Evolutionary conservation across 768 basidiomycete genomes (phyloP).

Genomic region (Auricularia cornea): DNA sequence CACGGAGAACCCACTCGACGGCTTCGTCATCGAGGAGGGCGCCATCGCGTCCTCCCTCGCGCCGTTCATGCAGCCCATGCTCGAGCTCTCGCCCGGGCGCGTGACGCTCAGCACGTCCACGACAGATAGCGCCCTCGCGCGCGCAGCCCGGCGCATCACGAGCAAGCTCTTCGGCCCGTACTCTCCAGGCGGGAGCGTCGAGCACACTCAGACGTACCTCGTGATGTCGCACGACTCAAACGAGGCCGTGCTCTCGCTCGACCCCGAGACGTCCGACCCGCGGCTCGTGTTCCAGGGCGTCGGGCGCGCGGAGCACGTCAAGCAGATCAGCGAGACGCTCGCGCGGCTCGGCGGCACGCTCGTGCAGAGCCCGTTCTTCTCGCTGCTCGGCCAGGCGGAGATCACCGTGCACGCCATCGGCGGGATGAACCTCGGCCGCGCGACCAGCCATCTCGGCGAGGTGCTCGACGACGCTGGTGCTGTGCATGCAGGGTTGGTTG

Average conservation of each 20-base stretch:
- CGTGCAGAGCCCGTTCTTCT: conserved; percentile 2
- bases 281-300: neutral
- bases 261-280: neutral
- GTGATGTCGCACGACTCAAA: conserved; percentile 5
- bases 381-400: conserved; percentile 1
- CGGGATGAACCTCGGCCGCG: neutral
- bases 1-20: conserved; percentile 3
- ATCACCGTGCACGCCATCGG: conserved; percentile 5
- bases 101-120: neutral
- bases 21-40: conserved; percentile 5
- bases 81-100: neutral
- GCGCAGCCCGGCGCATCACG: neutral
- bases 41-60: conserved; percentile 1
- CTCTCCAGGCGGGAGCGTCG: neutral
- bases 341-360: conserved; percentile 1
- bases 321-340: conserved; percentile 3
- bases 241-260: conserved; percentile 1
- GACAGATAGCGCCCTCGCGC: neutral
- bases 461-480: neutral
- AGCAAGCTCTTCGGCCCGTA: neutral
- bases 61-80: neutral
- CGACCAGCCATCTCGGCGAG: conserved; percentile 1
- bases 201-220: conserved; percentile 5
- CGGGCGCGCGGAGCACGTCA: conserved; percentile 1
- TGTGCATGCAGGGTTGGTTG: conserved; percentile 1